Base-by-base conservation (phyloP, 2,329 filamentous ascomycete genomes). In the Colletotrichum gigasporum region DNA sequence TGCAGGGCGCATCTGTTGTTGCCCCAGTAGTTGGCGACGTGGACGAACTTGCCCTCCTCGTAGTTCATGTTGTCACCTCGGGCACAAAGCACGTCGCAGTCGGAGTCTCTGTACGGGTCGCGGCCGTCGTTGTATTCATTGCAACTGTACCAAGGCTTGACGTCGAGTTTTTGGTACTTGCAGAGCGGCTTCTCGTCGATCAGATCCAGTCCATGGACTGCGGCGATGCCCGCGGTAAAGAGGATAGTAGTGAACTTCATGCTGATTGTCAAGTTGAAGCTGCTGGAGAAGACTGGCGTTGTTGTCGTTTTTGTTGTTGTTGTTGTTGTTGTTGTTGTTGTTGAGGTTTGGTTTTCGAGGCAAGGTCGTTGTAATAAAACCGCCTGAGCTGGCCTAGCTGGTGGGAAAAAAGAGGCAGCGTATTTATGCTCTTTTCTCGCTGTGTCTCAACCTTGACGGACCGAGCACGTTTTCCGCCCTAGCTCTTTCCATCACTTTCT, bases 11-110 rank as follows among this genome's bases (percentile, higher is more conserved):
- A 53, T 4, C 34, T 37, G 6, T 53, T 14, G 14, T 34, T 26
- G 26, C 50, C 50, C 50, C 34, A 53, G 34, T 39, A 26, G 34
- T 53, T 28, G 50, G 14, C n/a, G n/a, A 53, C 50, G 11, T 53
- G 50, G 5, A 39, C 34, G 2, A 53, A 53, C 34, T 53, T 39
- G 34, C 45, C 45, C 5, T 6, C 50, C 12, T 53, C 22, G n/a
- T n/a, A n/a, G n/a, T n/a, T n/a, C n/a, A n/a, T n/a, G 14, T 37
- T 30, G 2, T 10, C 16, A 5, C 32, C 50, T 26, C 50, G 22
- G 4, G 34, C 34, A 18, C 50, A 53, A 8, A 34, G 50, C 34
- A 39, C 0, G 5, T 53, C 20, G 34, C 50, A 53, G 50, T 53
- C 34, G 6, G 20, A 26, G 32, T 53, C 50, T 20, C 12, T 53